phyloP scores from a whole-genome alignment of 23 red algal species.

The Gracilaria caudata region DNA sequence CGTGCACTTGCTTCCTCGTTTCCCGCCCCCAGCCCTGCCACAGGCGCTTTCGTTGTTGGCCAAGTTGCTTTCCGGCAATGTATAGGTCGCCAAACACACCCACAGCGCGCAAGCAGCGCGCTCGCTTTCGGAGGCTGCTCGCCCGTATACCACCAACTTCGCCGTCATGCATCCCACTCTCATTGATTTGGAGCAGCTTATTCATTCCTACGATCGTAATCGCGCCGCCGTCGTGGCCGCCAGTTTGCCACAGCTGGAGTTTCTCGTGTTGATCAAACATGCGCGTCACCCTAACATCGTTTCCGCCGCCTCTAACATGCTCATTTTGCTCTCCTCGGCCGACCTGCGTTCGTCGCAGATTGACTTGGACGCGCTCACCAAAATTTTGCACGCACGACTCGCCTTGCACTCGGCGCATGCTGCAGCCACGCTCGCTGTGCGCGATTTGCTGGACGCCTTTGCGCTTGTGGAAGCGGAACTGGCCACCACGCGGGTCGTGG shows the following conservation, averaged over 20 bases:
- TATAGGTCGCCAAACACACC: not conserved
- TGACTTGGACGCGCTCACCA: not conserved
- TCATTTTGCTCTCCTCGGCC: slow-evolving; percentile 9
- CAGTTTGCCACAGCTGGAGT: not conserved
- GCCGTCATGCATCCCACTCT: slow-evolving; percentile 3
- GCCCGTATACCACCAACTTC: not conserved
- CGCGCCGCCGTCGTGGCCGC: slow-evolving; percentile 5
- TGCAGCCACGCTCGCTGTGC: not conserved
- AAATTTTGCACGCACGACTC: not conserved
- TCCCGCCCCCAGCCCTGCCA: not conserved
- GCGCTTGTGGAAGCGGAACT: not conserved
- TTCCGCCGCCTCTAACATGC: slow-evolving; percentile 1
- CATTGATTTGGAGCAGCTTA: not conserved
- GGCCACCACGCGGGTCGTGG: not conserved
- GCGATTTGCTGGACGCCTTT: not conserved
- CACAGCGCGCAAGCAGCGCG: not conserved
- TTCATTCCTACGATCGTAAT: slow-evolving; percentile 24
- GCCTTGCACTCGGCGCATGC: not conserved
- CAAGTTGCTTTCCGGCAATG: not conserved
- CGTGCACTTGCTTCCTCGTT: not conserved
- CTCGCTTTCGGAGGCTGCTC: not conserved
- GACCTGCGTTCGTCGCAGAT: not conserved
- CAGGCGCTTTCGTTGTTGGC: not conserved
- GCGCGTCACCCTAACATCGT: not conserved
- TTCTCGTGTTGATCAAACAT: slow-evolving; percentile 1